These are phyloP conservation scores for Carex parvula DNA, from an alignment of 176 grass and related monocot species.

Conservation along the genomic window DNA sequence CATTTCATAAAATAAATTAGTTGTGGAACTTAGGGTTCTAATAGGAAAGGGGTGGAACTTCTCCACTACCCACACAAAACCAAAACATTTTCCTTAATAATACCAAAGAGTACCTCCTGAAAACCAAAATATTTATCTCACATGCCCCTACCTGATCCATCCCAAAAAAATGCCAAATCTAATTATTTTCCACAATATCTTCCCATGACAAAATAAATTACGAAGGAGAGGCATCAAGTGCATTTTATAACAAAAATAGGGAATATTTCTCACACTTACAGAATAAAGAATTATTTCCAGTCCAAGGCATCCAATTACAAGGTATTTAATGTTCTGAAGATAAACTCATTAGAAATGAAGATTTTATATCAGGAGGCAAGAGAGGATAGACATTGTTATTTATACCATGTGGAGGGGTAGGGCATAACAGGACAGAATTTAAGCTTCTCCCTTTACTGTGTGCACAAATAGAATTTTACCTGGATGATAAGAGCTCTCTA, in stretches of 20 bases:
- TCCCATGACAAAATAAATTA: neutral
- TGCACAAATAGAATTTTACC: conserved; percentile 6
- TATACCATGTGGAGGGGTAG: neutral
- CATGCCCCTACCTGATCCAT: neutral
- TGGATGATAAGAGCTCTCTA: neutral
- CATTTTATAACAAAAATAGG: neutral
- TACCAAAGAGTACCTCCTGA: neutral
- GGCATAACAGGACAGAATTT: neutral
- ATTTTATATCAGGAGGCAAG: neutral
- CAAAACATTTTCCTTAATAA: neutral
- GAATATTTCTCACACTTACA: neutral
- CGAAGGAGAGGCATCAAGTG: no score
- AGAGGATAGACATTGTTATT: neutral
- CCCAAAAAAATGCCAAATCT: neutral
- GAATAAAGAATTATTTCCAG: neutral
- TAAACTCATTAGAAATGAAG: neutral
- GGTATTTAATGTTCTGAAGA: neutral
- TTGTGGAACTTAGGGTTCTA: neutral
- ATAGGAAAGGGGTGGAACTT: neutral
- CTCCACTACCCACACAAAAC: neutral
- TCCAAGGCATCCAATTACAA: neutral
- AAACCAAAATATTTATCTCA: conserved; percentile 1
- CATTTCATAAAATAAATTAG: neutral
- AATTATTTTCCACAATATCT: neutral
- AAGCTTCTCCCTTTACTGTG: neutral